Evolutionary conservation across 257 asterid genomes (phyloP).

Genomic region (Nicotiana sylvestris): DNA sequence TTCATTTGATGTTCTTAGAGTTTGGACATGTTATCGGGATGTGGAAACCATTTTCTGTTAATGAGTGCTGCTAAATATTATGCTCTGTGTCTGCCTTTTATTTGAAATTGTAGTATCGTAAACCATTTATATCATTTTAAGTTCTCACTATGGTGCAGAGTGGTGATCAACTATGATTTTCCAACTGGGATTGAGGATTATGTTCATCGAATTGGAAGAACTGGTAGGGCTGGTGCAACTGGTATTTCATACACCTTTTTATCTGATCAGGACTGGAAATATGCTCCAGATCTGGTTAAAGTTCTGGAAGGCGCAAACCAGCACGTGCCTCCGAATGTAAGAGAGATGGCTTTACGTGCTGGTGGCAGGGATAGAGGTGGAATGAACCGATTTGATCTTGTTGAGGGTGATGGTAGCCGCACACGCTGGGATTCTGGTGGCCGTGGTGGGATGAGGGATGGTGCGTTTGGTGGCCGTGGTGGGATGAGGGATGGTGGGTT

Average conservation of each 20-base stretch:
- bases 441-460: constrained; percentile 53
- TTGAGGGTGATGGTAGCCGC: constrained; percentile 36
- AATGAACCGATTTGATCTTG: constrained; percentile 58
- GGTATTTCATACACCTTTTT: constrained; percentile 80
- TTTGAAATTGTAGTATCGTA: background rate
- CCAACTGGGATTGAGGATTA: constrained; percentile 96
- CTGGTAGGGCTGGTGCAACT: constrained; percentile 98
- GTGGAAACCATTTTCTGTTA: background rate
- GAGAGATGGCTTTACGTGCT: constrained; percentile 81
- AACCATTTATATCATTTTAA: background rate
- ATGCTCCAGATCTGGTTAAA: constrained; percentile 82
- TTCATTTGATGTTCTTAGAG: background rate
- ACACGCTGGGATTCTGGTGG: constrained; percentile 32
- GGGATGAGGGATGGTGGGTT: constrained; percentile 72
- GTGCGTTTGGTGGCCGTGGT: constrained; percentile 53
- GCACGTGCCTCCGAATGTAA: constrained; percentile 75
- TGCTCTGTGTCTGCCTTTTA: background rate
- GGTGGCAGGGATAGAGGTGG: constrained; percentile 71
- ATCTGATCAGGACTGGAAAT: constrained; percentile 93
- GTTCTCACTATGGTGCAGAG: constrained; percentile 38
- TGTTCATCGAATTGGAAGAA: constrained; percentile 96
- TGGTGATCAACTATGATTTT: constrained; percentile 79
- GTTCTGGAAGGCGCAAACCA: constrained; percentile 93
- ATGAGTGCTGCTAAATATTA: background rate
- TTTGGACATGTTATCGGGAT: background rate